Evolutionary conservation across 208 protist species (phyloP), one percentile per base, ranked within the genome.

Genomic region (Polymyxa betae): DNA sequence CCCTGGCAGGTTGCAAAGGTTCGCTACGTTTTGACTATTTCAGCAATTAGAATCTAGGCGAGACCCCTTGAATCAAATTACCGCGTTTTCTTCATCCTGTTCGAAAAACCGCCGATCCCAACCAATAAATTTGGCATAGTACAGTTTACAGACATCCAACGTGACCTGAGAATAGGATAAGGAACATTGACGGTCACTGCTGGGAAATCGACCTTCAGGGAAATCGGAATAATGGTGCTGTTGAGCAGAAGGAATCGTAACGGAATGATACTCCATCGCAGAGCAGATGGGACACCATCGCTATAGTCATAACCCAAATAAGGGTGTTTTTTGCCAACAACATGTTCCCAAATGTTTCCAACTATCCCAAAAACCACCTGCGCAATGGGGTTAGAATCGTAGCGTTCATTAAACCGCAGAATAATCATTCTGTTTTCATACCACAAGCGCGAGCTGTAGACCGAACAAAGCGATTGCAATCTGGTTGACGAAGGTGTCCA

Each of bases 191-290:
- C n/a, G n/a, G 72, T 35, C 72, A 35, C 72, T 60, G 49, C 24
- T 60, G n/a, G n/a, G 29, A 66, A 66, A 66, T 16, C 20, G 29
- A 82, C 72, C 92, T 98, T 98, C 88, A 99, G 96, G 35, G 96
- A 98, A 20, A 98, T 96, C 1, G 97, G 97, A 66, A 98, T 98
- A 95, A 99, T 98, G 24, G 97, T 95, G n/a, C 96, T 97, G n/a
- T 96, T 98, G 0, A 98, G 92, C 0, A 98, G 94, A 60, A 98
- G 96, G 82, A 98, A 98, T 45, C 97, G 95, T 32, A 98, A 91
- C 10, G 96, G 94, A 91, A 97, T 95, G 88, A 38, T 77, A 91
- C 10, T 78, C 96, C 93, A 88, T 38, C 93, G 72, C 91, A 60
- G 49, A 5, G 49, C 5, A 60, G 49, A 24, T 60, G 49, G 49